phyloP scores from a whole-genome alignment of 768 basidiomycete genomes.

The Pleurotus ostreatus region DNA sequence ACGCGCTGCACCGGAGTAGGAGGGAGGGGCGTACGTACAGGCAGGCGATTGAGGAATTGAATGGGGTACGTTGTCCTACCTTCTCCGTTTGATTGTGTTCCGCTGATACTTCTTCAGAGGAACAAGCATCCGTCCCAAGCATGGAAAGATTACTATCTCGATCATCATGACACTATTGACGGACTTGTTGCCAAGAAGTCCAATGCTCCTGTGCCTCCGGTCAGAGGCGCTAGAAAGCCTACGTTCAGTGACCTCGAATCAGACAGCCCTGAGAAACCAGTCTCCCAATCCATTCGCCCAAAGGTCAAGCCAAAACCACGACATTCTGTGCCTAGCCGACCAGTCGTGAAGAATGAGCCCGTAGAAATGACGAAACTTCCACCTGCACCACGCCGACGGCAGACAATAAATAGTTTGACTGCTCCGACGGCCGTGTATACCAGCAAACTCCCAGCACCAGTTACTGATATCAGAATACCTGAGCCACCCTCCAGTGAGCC shows the following conservation, averaged over 20 bases:
- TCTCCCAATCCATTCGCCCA: neutral
- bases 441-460: conserved; percentile 54
- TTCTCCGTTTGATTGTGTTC: neutral
- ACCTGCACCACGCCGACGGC: conserved; percentile 26
- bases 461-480: conserved; percentile 56
- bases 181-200: conserved; percentile 25
- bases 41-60: conserved; percentile 11
- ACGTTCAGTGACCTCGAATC: neutral
- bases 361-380: conserved; percentile 19
- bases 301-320: neutral
- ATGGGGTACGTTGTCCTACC: conserved; percentile 9
- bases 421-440: conserved; percentile 42
- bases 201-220: conserved; percentile 11
- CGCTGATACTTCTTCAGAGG: conserved; percentile 25
- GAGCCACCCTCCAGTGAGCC: conserved; percentile 68
- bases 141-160: conserved; percentile 82
- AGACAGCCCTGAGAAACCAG: conserved; percentile 1
- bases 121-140: conserved; percentile 52
- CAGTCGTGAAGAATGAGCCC: conserved; percentile 19
- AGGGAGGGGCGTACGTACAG: conserved; percentile 11
- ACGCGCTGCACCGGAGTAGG: conserved; percentile 27
- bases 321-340: neutral
- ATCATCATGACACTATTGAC: conserved; percentile 61
- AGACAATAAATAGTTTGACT: conserved; percentile 60
- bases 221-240: conserved; percentile 16